Percentiles rank a stretch among this genome's conserved stretches.
These are phyloP conservation scores for Pelargonium fulgidum DNA, from an alignment of 441 rosid species.

Conservation along the genomic window DNA sequence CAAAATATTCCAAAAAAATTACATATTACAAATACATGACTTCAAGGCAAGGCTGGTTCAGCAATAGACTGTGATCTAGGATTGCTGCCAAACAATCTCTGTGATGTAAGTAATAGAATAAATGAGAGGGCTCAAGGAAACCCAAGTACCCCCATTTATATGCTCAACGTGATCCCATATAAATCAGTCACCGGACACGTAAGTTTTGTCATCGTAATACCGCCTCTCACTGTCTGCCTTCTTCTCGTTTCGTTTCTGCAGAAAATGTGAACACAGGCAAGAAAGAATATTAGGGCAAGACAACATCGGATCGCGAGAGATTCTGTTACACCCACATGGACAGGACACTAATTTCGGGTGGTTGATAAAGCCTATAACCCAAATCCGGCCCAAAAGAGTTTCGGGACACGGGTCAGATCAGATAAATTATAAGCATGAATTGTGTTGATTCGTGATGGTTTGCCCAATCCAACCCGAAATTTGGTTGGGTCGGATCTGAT, in stretches of 20 bases:
- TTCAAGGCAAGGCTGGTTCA: conserved; percentile 17
- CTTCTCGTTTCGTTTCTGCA: conserved; percentile 79
- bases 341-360: too few species aligned
- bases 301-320: too few species aligned
- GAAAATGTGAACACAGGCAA: neutral
- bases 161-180: neutral
- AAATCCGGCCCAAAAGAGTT: too few species aligned
- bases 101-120: conserved; percentile 16
- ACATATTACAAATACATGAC: conserved; percentile 12
- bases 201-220: conserved; percentile 68
- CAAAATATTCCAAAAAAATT: neutral
- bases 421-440: too few species aligned
- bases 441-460: too few species aligned
- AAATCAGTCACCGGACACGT: conserved; percentile 54
- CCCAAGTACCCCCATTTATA: neutral
- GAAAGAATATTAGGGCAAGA: neutral
- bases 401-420: too few species aligned
- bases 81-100: conserved; percentile 14
- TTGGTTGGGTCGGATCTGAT: too few species aligned
- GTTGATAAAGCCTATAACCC: too few species aligned
- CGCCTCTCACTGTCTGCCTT: conserved; percentile 70
- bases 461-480: too few species aligned
- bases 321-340: too few species aligned
- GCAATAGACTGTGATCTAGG: conserved; percentile 17
- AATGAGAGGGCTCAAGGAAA: conserved; percentile 4